Evolutionary conservation across 1,284 basidiomycete genomes (phyloP), one percentile per base, ranked within the genome.

Genomic region (Termitomyces sp.): DNA sequence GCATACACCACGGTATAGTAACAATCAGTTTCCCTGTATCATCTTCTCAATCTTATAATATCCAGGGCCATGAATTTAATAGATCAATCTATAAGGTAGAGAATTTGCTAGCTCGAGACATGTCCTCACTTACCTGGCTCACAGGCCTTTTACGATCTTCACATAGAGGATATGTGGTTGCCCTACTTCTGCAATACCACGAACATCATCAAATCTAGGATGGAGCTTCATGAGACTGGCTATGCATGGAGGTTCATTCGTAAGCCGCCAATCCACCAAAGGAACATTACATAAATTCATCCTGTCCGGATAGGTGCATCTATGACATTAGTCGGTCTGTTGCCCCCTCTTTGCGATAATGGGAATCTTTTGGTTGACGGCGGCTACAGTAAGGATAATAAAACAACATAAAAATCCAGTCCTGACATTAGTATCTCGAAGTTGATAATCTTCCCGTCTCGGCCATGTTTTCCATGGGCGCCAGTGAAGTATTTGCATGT

Each of bases 81-180:
- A 80, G 91, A 30, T 79, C 84, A 5, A 82, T 93, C 53, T 93
- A 90, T 72, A 92, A 93, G 76, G 87, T 83, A 56, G 51, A 54
- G 31, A 43, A 53, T 50, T 44, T 31, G n/a, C 12, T 10, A n/a
- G 6, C 24, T 51, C 9, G 56, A 86, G 19, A 19, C 5, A 12
- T 13, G 45, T 9, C 10, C 12, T 21, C 31, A 21, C 24, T 43
- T 17, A 30, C 6, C 10, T 41, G n/a, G 42, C 38, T 41, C 13
- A 24, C 15, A 60, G 83, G 81, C 86, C 2, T 96, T 98, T 67
- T 95, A 94, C 65, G 92, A 94, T 67, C 84, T 94, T 42, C 93
- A 97, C 69, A 98, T 99, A 53, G 95, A 98, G 73, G 94, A 97
- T 72, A 96, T 97, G 89, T 99, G 96, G 97, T 79, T 99, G 3